Base-by-base conservation (phyloP, 1,284 basidiomycete genomes). In the Microbotryomycetes sp. region DNA sequence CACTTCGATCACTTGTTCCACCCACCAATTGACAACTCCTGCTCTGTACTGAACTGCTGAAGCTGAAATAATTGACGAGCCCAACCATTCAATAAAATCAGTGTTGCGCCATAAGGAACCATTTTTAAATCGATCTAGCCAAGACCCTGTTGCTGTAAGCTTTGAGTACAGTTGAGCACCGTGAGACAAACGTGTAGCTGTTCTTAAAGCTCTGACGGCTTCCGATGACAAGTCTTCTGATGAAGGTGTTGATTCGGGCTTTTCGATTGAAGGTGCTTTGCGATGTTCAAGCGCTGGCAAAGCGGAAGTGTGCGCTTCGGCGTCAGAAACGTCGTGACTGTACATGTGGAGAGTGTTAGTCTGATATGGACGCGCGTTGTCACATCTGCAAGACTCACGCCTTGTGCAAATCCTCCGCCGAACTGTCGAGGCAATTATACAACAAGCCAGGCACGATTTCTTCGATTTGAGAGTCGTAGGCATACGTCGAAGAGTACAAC, bases 1-100 rank as follows among this genome's bases (percentile, higher is more conserved):
- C 49, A 82, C 80, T 66, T 85, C 83, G 36, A 86, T 80, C 6
- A 97, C 81, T 29, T 83, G 82, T 73, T 97, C 92, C 42, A 96
- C 85, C 9, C 97, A 79, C 69, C 85, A 83, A 2, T 87, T 88
- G 12, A 93, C 90, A 3, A 97, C 83, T 22, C 88, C 52, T 86
- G 73, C 89, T 32, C 93, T 88, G 75, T 94, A 94, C 74, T 94
- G 91, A 63, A 93, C 88, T 70, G 87, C 87, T 7, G 89, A 83
- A 86, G 90, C 94, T 67, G 89, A 85, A 29, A 86, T 84, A 6
- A 85, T 80, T 66, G 84, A 85, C 60, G 84, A 82, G 22, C 85
- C 84, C 52, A 94, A 80, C 92, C 92, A 97, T 23, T 60, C 54
- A 31, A 67, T 48, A 65, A 85, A 83, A 16, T 85, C 81, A 1